Evolutionary conservation across 768 basidiomycete genomes (phyloP), one percentile per base, ranked within the genome.

Genomic region (Suillus decipiens): DNA sequence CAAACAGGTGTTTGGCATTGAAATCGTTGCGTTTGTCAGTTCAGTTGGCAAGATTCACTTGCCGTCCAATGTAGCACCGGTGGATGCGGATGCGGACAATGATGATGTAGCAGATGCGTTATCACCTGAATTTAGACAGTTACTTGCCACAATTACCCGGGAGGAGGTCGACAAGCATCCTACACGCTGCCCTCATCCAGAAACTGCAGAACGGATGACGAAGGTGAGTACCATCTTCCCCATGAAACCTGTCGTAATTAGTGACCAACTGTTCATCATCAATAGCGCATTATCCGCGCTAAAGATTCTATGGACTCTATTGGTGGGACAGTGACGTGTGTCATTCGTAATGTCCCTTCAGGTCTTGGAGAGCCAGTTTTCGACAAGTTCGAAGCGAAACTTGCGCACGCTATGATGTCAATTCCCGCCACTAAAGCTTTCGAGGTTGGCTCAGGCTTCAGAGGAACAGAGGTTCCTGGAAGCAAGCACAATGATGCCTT

Each of bases 371-470:
- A 99, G 76, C 97, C 97, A 60, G 91, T 93, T 58, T 99, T 99
- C 76, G 96, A 99, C 85, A 99, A 99, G 78, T 90, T 99, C 75
- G 96, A 97, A 77, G 97, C 97, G 22, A 86, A 86, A 66, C 88
- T 99, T 64, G 96, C 86, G 14, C 97, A 99, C 73, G 97, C 97
- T 9, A 99, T 99, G 96, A 85, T 99, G 59, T 97, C 95, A 61
- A 97, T 99, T 72, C 97, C 97, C 33, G 96, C 97, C 19, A 99
- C 97, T 61, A 99, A 99, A 73, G 95, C 88, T 7, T 99, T 99
- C 76, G 97, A 99, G 78, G 89, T 99, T 67, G 97, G 97, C 45
- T 96, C 94, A 36, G 97, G 97, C 31, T 97, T 99, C 84, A 84
- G 86, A 67, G 97, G 97, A 8, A 94, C 95, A 6, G 90, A 96